A percentile compares a stretch with the other conserved stretches of the same genome.
phyloP scores from a whole-genome alignment of 441 rosid genomes.

The Croton laevigatus region DNA sequence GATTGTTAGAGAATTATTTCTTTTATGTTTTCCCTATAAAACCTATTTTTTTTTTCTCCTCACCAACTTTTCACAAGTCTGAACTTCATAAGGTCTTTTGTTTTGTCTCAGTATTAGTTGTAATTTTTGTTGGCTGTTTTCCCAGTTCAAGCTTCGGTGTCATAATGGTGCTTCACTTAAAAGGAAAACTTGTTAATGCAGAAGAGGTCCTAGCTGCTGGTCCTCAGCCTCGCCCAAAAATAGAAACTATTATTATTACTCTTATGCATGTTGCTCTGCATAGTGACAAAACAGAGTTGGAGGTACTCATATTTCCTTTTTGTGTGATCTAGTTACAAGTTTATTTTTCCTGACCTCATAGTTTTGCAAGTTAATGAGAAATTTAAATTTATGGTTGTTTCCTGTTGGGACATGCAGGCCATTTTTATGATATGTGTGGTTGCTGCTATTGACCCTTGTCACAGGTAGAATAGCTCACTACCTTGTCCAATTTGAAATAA shows the following conservation, averaged over 20 bases:
- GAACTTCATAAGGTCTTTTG: background rate
- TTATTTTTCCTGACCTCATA: conserved; percentile 6
- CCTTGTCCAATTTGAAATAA: conserved; percentile 14
- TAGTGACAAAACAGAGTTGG: conserved; percentile 83
- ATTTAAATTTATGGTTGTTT: background rate
- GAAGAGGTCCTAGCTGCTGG: conserved; percentile 75
- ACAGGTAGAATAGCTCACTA: conserved; percentile 50
- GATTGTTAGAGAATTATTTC: background rate
- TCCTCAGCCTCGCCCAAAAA: conserved; percentile 62
- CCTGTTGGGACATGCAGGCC: conserved; percentile 55
- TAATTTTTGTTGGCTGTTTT: background rate
- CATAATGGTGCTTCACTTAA: conserved; percentile 58
- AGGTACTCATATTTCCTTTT: conserved; percentile 46
- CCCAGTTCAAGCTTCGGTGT: conserved; percentile 81
- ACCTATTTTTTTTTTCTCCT: background rate
- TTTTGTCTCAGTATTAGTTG: background rate
- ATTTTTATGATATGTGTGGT: conserved; percentile 84
- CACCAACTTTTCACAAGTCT: background rate
- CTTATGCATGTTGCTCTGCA: conserved; percentile 93
- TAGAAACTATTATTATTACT: conserved; percentile 81
- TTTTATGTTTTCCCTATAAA: background rate
- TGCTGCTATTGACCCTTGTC: conserved; percentile 83
- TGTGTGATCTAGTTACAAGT: background rate
- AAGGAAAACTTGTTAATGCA: conserved; percentile 72
- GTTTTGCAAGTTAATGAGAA: conserved; percentile 1